Conservation (phyloP, 2,329 filamentous ascomycete species). For the Trichoderma sp. region DNA sequence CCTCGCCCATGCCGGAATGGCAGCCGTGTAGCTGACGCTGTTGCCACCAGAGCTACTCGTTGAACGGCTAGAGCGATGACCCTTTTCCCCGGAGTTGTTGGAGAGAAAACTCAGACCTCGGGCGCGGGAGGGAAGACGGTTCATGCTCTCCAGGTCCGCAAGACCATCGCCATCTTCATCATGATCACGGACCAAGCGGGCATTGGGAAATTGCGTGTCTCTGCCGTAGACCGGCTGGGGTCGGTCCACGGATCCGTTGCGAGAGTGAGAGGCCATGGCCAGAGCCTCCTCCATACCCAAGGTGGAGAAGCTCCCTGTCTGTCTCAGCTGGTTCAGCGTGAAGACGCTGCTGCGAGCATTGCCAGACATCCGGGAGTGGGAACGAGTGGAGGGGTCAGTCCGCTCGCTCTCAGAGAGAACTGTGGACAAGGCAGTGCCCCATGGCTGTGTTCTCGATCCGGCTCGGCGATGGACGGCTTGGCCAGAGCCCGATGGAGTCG, state of each 20-base stretch:
- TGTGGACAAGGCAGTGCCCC: constrained; percentile 67
- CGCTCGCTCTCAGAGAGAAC: constrained; percentile 65
- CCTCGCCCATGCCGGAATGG: constrained; percentile 60
- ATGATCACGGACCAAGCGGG: constrained; percentile 57
- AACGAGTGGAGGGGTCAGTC: constrained; percentile 55
- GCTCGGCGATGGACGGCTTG: constrained; percentile 15
- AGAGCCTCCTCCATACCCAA: constrained; percentile 48
- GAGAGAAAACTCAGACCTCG: constrained; percentile 58
- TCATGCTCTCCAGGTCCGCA: constrained; percentile 60
- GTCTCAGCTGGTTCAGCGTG: constrained; percentile 55
- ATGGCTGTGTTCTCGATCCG: constrained; percentile 51
- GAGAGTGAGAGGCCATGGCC: constrained; percentile 44
- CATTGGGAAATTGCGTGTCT: constrained; percentile 42
- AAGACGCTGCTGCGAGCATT: constrained; percentile 56
- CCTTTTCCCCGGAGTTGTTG: constrained; percentile 54
- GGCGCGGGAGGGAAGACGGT: constrained; percentile 57
- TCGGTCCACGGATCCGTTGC: constrained; percentile 53
- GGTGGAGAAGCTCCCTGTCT: constrained; percentile 62
- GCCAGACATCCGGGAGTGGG: constrained; percentile 49
- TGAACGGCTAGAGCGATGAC: constrained; percentile 53
- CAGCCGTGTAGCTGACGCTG: constrained; percentile 48
- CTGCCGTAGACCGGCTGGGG: constrained; percentile 51
- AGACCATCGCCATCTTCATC: constrained; percentile 69
- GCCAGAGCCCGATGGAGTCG: constrained; percentile 20
- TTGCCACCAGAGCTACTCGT: constrained; percentile 50